A percentile compares a stretch with the other conserved stretches of the same genome.
phyloP scores from a whole-genome alignment of 805 yeast genomes.

The Saccharomycopsis capsularis region DNA sequence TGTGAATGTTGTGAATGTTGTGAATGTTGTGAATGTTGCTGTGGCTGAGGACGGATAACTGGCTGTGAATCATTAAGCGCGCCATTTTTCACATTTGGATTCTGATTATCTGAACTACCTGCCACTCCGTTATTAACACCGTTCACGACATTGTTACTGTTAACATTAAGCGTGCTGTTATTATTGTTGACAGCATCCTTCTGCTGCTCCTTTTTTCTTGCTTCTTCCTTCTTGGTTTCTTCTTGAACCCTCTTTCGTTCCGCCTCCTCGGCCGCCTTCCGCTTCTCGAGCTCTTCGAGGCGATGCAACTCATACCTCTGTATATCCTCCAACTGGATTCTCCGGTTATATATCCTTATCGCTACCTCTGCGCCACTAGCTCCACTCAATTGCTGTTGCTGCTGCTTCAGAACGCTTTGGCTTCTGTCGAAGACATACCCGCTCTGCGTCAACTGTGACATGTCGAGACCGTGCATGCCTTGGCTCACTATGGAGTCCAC shows the following conservation, averaged over 20 bases:
- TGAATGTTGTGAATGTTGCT: too few relatives aligned
- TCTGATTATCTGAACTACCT: too few relatives aligned
- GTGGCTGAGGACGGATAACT: neutral
- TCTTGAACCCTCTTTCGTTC: neutral
- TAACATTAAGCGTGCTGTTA: slow-evolving; percentile 1
- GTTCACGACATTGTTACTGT: neutral
- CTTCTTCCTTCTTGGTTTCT: neutral
- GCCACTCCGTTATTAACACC: neutral
- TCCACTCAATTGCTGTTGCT: neutral
- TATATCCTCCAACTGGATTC: slow-evolving; percentile 9
- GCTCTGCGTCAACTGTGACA: neutral
- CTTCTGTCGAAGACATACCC: too few relatives aligned
- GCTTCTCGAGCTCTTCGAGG: slow-evolving; percentile 5
- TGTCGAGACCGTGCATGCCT: slow-evolving; percentile 3
- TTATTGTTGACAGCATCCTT: neutral
- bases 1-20: too few relatives aligned
- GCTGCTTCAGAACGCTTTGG: too few relatives aligned
- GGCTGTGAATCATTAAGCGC: neutral
- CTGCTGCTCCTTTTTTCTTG: neutral
- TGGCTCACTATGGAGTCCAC: slow-evolving; percentile 3
- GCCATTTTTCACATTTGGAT: neutral
- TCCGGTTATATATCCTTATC: slow-evolving; percentile 6
- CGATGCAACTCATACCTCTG: slow-evolving; percentile 3
- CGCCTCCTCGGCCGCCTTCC: neutral
- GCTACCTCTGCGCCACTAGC: slow-evolving; percentile 13